Conservation (phyloP, 495 filamentous ascomycete species). For the Staphylotrichum longicolle region DNA sequence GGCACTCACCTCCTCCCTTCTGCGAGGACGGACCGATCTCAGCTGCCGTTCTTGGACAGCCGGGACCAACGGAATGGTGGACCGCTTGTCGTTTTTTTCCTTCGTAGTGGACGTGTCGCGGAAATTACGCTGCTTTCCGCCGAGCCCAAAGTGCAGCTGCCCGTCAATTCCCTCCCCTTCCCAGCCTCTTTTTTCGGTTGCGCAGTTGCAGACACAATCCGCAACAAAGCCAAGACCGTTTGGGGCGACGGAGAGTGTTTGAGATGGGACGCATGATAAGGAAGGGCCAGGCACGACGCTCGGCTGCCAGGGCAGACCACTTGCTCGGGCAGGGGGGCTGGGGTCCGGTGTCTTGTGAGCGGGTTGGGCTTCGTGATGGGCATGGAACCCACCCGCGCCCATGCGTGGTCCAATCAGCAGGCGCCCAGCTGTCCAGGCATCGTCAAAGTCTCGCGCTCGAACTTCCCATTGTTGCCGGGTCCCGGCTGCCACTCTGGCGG, state of each 20-base stretch:
- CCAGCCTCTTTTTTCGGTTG: background rate
- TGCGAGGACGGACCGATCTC: no score
- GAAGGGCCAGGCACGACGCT: no score
- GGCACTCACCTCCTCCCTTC: background rate
- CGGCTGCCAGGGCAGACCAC: no score
- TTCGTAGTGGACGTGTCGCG: background rate
- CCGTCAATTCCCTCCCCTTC: no score
- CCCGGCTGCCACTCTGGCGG: background rate
- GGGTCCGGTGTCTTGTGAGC: no score
- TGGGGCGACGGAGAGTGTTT: no score
- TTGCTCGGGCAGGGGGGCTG: no score
- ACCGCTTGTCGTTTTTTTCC: background rate
- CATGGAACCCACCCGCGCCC: background rate
- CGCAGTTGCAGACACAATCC: no score
- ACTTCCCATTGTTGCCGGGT: constrained; percentile 14
- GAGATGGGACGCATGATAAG: no score
- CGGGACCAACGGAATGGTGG: constrained; percentile 6
- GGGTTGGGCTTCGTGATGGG: background rate
- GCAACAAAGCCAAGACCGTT: no score
- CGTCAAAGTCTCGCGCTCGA: constrained; percentile 24
- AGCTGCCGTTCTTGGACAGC: background rate
- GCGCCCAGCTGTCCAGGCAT: constrained; percentile 24
- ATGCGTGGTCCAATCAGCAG: constrained; percentile 24
- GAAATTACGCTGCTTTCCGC: background rate
- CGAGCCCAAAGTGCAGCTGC: background rate